phyloP scores from a whole-genome alignment of 257 asterid species.

The Forsythia viridissima region DNA sequence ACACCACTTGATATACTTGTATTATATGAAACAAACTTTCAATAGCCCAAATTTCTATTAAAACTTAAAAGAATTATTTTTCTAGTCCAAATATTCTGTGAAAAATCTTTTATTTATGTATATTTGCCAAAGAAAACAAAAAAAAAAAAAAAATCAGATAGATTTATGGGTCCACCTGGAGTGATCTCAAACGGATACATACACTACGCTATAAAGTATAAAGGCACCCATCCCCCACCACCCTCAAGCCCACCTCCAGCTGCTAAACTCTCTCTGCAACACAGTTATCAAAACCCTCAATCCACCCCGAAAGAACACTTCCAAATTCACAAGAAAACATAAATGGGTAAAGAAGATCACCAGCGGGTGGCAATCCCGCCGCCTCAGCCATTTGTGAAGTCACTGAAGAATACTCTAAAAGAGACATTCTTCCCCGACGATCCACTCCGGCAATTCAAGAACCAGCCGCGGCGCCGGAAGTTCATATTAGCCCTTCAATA shows the following conservation, averaged over 20 bases:
- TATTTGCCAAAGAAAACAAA: too few relatives aligned
- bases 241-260: not conserved
- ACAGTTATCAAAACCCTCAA: not conserved
- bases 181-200: not conserved
- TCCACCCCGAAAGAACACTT: not conserved
- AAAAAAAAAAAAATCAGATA: too few relatives aligned
- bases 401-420: slow-evolving; percentile 57
- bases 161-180: not conserved
- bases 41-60: too few relatives aligned
- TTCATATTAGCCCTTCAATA: slow-evolving; percentile 56
- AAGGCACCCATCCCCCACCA: slow-evolving; percentile 5
- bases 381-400: slow-evolving; percentile 60
- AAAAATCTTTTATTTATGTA: too few relatives aligned
- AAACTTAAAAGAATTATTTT: too few relatives aligned
- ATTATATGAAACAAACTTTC: too few relatives aligned
- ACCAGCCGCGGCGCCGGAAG: slow-evolving; percentile 50
- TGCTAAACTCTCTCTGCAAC: not conserved
- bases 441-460: slow-evolving; percentile 79
- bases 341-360: slow-evolving; percentile 60
- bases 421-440: slow-evolving; percentile 82
- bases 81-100: too few relatives aligned
- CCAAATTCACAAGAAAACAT: not conserved
- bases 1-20: too few relatives aligned
- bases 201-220: slow-evolving; percentile 7
- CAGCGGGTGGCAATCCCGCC: slow-evolving; percentile 59